Base-by-base conservation (phyloP, 2,329 filamentous ascomycete genomes). In the Dactylellina drechsleri region DNA sequence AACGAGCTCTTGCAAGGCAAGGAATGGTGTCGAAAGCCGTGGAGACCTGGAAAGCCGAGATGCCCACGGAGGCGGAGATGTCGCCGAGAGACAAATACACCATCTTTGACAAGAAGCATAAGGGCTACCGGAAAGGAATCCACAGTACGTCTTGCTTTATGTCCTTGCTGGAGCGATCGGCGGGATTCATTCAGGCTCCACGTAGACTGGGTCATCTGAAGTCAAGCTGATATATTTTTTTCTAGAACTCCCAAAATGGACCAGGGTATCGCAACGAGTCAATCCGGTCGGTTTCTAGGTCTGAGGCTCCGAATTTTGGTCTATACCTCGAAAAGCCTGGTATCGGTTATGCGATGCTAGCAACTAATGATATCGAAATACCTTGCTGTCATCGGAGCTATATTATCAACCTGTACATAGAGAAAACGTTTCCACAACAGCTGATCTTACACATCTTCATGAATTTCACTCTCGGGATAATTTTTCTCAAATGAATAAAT, bases 31-130 rank as follows among this genome's bases (percentile, higher is more conserved):
- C 87, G 66, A 92, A 92, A 83, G 86, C 92, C 64, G 85, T 99
- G 72, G 91, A 96, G 82, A 85, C 90, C 81, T 99, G 95, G 95
- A 97, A 95, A 85, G 86, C 87, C 43, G 92, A 97, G 83, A 99
- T 99, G 95, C 95, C 95, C 20, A 91, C 89, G 26, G 95, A 99
- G 86, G 87, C 89, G 80, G 93, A 98, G 86, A 99, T 99, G 95
- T 82, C 96, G 82, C 91, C 95, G 54, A 91, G 88, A 83, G 95
- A 99, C 84, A 99, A 99, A 84, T 99, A 99, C 84, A 97, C 92
- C 28, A 91, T 99, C 80, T 99, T 98, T 83, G 94, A 97, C 83
- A 90, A 93, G 79, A 97, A 98, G 83, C 93, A 91, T 82, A 96
- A 93, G 88, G 90, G 88, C 80, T 99, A 98, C 83, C 87, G 95